A percentile compares a stretch with the other conserved stretches of the same genome.
phyloP scores from a whole-genome alignment of 1,284 basidiomycete species.

The Malassezia brasiliensis region DNA sequence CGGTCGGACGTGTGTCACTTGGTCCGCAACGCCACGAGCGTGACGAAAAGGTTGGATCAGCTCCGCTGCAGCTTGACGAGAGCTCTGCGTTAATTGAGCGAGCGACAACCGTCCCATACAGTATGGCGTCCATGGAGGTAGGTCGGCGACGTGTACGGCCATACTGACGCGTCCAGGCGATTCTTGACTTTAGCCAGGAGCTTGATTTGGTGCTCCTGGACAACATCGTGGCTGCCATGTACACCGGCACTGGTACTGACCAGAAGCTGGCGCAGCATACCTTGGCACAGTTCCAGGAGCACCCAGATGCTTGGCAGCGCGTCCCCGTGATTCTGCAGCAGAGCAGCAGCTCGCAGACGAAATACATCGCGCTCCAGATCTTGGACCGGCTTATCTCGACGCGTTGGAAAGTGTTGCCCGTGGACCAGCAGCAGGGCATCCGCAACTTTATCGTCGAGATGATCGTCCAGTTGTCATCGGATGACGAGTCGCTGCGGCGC shows the following conservation, averaged over 20 bases:
- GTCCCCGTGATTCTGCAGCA: conserved; percentile 87
- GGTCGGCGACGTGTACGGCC: neutral
- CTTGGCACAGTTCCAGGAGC: conserved; percentile 73
- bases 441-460: conserved; percentile 92
- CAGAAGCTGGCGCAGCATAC: conserved; percentile 44
- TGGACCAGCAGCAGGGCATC: conserved; percentile 70
- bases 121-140: conserved; percentile 18
- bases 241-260: conserved; percentile 33
- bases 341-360: conserved; percentile 76
- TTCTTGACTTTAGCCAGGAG: conserved; percentile 45
- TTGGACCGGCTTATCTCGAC: conserved; percentile 67
- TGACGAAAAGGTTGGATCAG: neutral
- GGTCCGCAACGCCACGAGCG: conserved; percentile 3
- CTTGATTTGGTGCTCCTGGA: conserved; percentile 45
- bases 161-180: conserved; percentile 20
- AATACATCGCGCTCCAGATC: conserved; percentile 51
- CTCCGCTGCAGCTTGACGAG: neutral
- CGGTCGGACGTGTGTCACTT: neutral
- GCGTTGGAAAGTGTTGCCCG: conserved; percentile 89
- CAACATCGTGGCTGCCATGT: conserved; percentile 45
- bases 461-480: conserved; percentile 82
- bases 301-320: conserved; percentile 95
- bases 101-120: neutral
- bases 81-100: neutral
- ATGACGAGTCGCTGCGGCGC: conserved; percentile 64